A percentile compares a stretch with the other conserved stretches of the same genome.
Conservation (phyloP, 768 basidiomycete genomes). For the Trametopsis cervina region DNA sequence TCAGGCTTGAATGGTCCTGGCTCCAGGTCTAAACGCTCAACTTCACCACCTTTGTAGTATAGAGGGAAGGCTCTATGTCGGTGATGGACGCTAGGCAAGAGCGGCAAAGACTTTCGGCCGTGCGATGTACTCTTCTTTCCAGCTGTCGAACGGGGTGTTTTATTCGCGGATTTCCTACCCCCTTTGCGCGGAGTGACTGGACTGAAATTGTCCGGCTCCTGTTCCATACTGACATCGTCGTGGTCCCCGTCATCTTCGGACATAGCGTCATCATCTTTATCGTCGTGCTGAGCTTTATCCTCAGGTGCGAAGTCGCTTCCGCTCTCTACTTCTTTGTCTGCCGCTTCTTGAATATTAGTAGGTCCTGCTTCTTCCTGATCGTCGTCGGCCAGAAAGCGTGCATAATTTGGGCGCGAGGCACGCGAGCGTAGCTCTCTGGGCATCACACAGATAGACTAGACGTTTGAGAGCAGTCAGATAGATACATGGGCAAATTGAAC, state of each 20-base stretch:
- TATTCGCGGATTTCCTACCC: too few relatives aligned
- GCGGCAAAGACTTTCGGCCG: too few relatives aligned
- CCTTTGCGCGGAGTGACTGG: too few relatives aligned
- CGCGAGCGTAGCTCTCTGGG: constrained; percentile 49
- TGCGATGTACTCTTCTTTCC: too few relatives aligned
- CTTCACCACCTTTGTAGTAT: constrained; percentile 38
- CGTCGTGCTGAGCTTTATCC: constrained; percentile 24
- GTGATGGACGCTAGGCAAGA: constrained; percentile 55
- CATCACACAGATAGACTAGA: too few relatives aligned
- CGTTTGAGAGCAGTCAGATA: too few relatives aligned
- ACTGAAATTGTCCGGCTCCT: too few relatives aligned
- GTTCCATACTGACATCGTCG: too few relatives aligned
- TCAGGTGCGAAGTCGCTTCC: constrained; percentile 53
- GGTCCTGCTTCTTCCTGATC: constrained; percentile 32
- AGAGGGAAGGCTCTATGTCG: constrained; percentile 65
- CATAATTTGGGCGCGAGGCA: constrained; percentile 46
- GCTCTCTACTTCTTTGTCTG: constrained; percentile 33
- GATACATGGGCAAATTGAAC: too few relatives aligned
- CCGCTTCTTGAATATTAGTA: constrained; percentile 22
- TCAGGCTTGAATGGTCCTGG: constrained; percentile 46
- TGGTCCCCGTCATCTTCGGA: too few relatives aligned
- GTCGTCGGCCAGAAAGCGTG: constrained; percentile 27
- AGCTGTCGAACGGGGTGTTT: too few relatives aligned
- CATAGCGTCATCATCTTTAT: constrained; percentile 20
- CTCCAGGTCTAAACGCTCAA: constrained; percentile 46